Percentiles rank a stretch among this genome's conserved stretches.
phyloP scores from a whole-genome alignment of 2,329 filamentous ascomycete genomes.

The Pseudocercospora crystallina region DNA sequence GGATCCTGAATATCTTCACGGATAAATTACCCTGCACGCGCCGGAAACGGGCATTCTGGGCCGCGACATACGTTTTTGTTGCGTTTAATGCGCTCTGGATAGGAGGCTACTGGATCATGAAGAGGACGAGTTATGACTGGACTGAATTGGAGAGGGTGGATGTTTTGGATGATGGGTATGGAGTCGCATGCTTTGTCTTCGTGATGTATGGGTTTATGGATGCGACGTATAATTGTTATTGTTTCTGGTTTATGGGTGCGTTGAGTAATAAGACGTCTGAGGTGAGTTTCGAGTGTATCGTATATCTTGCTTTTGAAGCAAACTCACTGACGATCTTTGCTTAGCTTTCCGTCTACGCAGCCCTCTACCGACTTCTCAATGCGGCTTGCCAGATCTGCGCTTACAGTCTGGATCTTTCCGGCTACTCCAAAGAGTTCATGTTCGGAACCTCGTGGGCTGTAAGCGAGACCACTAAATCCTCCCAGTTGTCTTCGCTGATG shows the following conservation, averaged over 20 bases:
- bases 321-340: background rate
- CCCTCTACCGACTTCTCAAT: constrained; percentile 5
- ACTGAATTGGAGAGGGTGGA: constrained; percentile 2
- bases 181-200: constrained; percentile 4
- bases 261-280: constrained; percentile 9
- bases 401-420: constrained; percentile 3
- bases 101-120: constrained; percentile 8
- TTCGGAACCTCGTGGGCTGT: constrained; percentile 6
- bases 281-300: background rate
- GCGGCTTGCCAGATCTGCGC: constrained; percentile 6
- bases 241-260: constrained; percentile 8
- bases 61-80: constrained; percentile 1
- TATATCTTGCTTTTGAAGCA: too few relatives aligned
- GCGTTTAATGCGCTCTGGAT: constrained; percentile 10
- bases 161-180: constrained; percentile 5
- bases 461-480: background rate
- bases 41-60: constrained; percentile 5
- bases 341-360: constrained; percentile 4
- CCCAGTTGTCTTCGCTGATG: background rate
- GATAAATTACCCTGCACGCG: constrained; percentile 2
- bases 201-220: constrained; percentile 9
- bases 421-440: constrained; percentile 10
- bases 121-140: background rate
- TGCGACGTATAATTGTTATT: constrained; percentile 9
- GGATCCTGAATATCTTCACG: constrained; percentile 8